These are phyloP conservation scores for Penicillium sp. DNA, from an alignment of 2,329 filamentous ascomycete genomes.

Conservation along the genomic window DNA sequence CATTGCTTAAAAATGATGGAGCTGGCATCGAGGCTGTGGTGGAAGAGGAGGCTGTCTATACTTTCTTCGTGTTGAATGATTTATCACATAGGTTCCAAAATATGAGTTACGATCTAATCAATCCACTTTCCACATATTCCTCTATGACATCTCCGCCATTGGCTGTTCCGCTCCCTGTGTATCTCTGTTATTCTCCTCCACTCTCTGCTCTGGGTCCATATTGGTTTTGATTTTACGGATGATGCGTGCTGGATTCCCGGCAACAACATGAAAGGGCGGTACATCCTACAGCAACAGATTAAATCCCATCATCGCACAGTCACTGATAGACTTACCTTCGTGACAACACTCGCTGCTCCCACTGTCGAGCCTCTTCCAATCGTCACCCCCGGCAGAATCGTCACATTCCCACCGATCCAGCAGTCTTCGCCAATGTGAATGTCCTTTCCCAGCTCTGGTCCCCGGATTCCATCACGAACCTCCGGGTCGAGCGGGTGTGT, in stretches of 20 bases:
- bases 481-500: slow-evolving; percentile 71
- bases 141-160: no score
- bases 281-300: neutral
- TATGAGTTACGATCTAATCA: no score
- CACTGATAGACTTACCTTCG: slow-evolving; percentile 1
- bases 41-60: neutral
- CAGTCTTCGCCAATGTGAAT: slow-evolving; percentile 74
- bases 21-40: no score
- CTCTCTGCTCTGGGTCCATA: neutral
- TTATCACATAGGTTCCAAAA: no score
- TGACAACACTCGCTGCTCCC: slow-evolving; percentile 5
- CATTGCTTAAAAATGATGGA: slow-evolving; percentile 16
- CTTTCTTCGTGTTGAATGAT: no score
- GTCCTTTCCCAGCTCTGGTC: slow-evolving; percentile 67
- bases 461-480: slow-evolving; percentile 65
- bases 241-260: neutral
- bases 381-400: slow-evolving; percentile 67
- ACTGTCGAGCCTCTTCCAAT: slow-evolving; percentile 57
- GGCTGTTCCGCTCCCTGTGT: no score
- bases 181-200: no score
- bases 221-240: neutral
- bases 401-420: slow-evolving; percentile 66
- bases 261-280: neutral
- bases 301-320: neutral
- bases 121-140: no score